Evolutionary conservation across 352 stramenopile species (phyloP).

Genomic region (Globisporangium carolinianum): DNA sequence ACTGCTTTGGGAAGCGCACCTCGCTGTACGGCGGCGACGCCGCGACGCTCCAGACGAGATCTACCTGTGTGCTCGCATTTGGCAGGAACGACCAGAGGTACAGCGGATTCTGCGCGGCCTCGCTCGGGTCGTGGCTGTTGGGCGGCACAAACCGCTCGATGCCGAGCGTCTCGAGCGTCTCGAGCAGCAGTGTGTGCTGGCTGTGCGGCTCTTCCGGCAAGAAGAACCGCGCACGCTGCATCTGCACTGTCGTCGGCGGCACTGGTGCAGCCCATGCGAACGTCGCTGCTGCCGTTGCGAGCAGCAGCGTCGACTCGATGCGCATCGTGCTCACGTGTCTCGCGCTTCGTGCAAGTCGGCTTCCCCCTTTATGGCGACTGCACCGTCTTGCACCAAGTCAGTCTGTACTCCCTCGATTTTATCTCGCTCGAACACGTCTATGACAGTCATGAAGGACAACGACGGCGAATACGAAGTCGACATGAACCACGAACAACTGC

Average conservation of each 20-base stretch:
- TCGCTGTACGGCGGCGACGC: slow-evolving; percentile 22
- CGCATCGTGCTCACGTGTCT: neutral
- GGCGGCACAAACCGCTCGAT: slow-evolving; percentile 39
- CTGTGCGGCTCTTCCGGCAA: slow-evolving; percentile 31
- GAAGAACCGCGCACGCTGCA: slow-evolving; percentile 31
- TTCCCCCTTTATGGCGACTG: neutral
- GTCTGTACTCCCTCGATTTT: neutral
- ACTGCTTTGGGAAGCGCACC: slow-evolving; percentile 35
- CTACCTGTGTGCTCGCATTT: slow-evolving; percentile 37
- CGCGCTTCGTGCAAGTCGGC: neutral
- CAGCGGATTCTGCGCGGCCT: slow-evolving; percentile 11
- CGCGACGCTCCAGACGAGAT: slow-evolving; percentile 58
- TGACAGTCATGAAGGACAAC: neutral
- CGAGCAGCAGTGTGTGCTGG: slow-evolving; percentile 34
- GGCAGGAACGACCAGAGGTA: slow-evolving; percentile 35
- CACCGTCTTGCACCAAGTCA: neutral
- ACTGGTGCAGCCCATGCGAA: neutral
- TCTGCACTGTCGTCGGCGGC: neutral
- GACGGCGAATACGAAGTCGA: too few species aligned
- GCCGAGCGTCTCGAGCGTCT: slow-evolving; percentile 44
- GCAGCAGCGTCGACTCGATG: slow-evolving; percentile 2
- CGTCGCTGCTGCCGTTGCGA: neutral
- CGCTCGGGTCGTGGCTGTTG: slow-evolving; percentile 10
- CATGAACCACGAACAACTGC: neutral
- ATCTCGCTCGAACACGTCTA: neutral